Evolutionary conservation across 2,329 filamentous ascomycete genomes (phyloP).

Genomic region (Chlorencoelia australis): DNA sequence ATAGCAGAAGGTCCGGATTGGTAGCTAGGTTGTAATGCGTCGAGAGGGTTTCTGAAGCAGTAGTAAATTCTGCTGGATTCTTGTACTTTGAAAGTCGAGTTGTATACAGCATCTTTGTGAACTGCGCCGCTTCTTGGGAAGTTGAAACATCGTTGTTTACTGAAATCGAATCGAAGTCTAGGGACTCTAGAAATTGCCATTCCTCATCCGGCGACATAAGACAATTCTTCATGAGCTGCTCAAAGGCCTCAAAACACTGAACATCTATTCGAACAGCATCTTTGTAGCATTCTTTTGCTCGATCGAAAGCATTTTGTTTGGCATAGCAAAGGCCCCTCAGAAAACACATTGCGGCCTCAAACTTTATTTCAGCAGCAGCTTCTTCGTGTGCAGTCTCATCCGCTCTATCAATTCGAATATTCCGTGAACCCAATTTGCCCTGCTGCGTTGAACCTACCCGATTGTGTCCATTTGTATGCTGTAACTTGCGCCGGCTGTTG

Average conservation of each 20-base stretch:
- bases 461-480: constrained; percentile 47
- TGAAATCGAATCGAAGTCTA: constrained; percentile 80
- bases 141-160: constrained; percentile 53
- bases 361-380: constrained; percentile 65
- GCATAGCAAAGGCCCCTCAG: constrained; percentile 88
- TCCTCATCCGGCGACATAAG: constrained; percentile 71
- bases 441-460: constrained; percentile 40
- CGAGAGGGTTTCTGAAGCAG: constrained; percentile 80
- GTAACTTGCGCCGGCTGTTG: constrained; percentile 58
- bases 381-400: constrained; percentile 46
- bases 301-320: constrained; percentile 94
- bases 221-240: constrained; percentile 94
- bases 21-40: constrained; percentile 82
- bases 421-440: constrained; percentile 20
- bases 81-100: constrained; percentile 93
- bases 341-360: constrained; percentile 97
- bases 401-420: constrained; percentile 12
- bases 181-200: constrained; percentile 58
- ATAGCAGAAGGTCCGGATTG: constrained; percentile 85
- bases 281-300: constrained; percentile 97
- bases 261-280: constrained; percentile 94
- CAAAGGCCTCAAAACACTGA: constrained; percentile 96
- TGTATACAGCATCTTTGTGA: constrained; percentile 92
- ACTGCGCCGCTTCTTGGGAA: constrained; percentile 81
- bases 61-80: constrained; percentile 70